Conservation (phyloP, 1,139 yeast species). For the Debaryomyces udenii region DNA sequence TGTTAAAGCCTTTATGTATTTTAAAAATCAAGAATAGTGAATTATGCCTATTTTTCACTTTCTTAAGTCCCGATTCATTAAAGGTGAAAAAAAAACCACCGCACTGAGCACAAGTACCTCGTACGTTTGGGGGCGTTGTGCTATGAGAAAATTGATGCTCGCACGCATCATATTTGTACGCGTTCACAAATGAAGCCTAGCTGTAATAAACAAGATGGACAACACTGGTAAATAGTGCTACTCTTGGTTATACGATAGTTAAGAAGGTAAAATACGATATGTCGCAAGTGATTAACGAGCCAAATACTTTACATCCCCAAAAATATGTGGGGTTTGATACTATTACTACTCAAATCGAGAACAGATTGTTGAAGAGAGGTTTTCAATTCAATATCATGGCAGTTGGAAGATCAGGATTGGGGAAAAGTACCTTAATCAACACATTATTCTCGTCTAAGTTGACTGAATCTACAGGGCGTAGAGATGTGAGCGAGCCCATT, state of each 20-base stretch:
- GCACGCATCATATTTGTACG: conserved; percentile 6
- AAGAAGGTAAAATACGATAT: conserved; percentile 9
- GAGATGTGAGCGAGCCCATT: conserved; percentile 65
- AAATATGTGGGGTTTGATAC: conserved; percentile 94
- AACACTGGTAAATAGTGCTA: conserved; percentile 1
- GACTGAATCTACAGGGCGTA: conserved; percentile 74
- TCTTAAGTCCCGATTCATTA: conserved; percentile 1
- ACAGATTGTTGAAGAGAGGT: conserved; percentile 87
- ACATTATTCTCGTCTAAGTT: conserved; percentile 86
- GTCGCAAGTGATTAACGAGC: conserved; percentile 14
- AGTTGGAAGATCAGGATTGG: conserved; percentile 93
- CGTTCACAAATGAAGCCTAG: conserved; percentile 11
- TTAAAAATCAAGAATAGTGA: neutral
- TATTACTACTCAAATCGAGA: conserved; percentile 93
- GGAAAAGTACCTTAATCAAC: conserved; percentile 89
- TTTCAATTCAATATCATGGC: conserved; percentile 94
- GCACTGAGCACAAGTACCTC: neutral
- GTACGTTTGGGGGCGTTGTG: conserved; percentile 1
- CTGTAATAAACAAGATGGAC: conserved; percentile 8
- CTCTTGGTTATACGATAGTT: neutral
- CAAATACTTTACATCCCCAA: conserved; percentile 33
- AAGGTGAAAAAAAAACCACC: conserved; percentile 4
- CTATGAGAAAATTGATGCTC: conserved; percentile 1
- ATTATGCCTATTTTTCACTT: conserved; percentile 3
- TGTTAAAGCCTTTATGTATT: neutral